phyloP scores from a whole-genome alignment of 2,329 filamentous ascomycete genomes.

The Hortaea werneckii region DNA sequence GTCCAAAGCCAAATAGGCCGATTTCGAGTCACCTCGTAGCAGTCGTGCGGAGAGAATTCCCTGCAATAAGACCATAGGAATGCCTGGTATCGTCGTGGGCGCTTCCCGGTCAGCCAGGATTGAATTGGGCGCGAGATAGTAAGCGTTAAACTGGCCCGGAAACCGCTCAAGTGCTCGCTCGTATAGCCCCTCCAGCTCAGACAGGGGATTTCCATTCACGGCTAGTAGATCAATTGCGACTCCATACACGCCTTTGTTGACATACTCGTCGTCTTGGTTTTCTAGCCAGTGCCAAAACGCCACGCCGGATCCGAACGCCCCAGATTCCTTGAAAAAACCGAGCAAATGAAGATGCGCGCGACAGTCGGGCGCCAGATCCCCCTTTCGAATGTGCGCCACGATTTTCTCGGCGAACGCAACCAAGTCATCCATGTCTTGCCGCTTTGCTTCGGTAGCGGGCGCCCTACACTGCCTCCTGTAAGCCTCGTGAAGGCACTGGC shows the following conservation, averaged over 20 bases:
- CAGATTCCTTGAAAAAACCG: conserved; percentile 36
- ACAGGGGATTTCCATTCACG: conserved; percentile 28
- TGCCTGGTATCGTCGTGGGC: conserved; percentile 22
- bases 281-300: conserved; percentile 41
- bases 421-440: conserved; percentile 10
- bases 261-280: conserved; percentile 30
- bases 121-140: conserved; percentile 38
- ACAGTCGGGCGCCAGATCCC: conserved; percentile 27
- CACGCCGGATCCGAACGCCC: conserved; percentile 18
- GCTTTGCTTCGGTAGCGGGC: conserved; percentile 1
- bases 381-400: conserved; percentile 29
- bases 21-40: conserved; percentile 34
- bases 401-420: conserved; percentile 27
- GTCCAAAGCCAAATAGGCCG: conserved; percentile 42
- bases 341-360: conserved; percentile 37
- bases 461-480: conserved; percentile 4
- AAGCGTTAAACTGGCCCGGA: conserved; percentile 36
- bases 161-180: conserved; percentile 36
- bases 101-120: conserved; percentile 34
- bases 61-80: conserved; percentile 36
- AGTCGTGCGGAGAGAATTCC: conserved; percentile 40
- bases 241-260: conserved; percentile 37
- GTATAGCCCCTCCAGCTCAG: conserved; percentile 38
- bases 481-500: conserved; percentile 4
- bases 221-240: conserved; percentile 41